Evolutionary conservation across 495 filamentous ascomycete genomes (phyloP).

Genomic region (Parathielavia appendiculata): DNA sequence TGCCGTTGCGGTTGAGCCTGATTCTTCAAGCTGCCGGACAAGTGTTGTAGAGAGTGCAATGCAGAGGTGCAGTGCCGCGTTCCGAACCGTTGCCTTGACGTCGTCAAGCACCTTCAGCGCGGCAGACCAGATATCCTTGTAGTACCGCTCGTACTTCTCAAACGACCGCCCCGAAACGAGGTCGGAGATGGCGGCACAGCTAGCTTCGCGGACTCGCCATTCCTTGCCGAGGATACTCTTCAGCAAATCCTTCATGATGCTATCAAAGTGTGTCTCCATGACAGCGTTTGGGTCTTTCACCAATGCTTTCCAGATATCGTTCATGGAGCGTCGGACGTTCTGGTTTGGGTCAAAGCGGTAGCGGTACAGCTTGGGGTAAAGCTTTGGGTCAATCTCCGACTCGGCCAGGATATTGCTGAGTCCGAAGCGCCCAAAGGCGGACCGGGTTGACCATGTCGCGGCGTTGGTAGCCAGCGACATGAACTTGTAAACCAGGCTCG

Average conservation of each 20-base stretch:
- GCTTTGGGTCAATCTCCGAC: constrained; percentile 81
- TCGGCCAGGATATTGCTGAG: constrained; percentile 87
- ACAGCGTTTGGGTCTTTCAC: constrained; percentile 75
- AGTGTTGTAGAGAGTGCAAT: constrained; percentile 75
- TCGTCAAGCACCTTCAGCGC: constrained; percentile 87
- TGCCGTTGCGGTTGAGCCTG: constrained; percentile 63
- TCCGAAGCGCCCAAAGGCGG: constrained; percentile 90
- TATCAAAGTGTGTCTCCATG: constrained; percentile 70
- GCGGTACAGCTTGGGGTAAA: constrained; percentile 90
- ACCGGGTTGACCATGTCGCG: constrained; percentile 89
- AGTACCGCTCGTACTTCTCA: constrained; percentile 73
- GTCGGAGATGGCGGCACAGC: constrained; percentile 84
- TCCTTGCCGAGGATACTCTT: constrained; percentile 82
- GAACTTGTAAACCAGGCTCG: constrained; percentile 90
- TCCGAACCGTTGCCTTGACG: constrained; percentile 84
- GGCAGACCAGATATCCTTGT: constrained; percentile 74
- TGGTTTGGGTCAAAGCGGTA: constrained; percentile 93
- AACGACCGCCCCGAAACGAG: constrained; percentile 70
- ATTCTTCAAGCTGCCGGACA: constrained; percentile 78
- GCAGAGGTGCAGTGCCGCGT: constrained; percentile 74
- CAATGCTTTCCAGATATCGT: constrained; percentile 90
- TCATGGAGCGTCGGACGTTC: constrained; percentile 90
- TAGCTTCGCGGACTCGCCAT: constrained; percentile 88
- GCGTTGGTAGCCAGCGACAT: constrained; percentile 95
- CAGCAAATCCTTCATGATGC: constrained; percentile 79